Evolutionary conservation across 2,329 filamentous ascomycete species (phyloP).

Genomic region (Coniella vitis): DNA sequence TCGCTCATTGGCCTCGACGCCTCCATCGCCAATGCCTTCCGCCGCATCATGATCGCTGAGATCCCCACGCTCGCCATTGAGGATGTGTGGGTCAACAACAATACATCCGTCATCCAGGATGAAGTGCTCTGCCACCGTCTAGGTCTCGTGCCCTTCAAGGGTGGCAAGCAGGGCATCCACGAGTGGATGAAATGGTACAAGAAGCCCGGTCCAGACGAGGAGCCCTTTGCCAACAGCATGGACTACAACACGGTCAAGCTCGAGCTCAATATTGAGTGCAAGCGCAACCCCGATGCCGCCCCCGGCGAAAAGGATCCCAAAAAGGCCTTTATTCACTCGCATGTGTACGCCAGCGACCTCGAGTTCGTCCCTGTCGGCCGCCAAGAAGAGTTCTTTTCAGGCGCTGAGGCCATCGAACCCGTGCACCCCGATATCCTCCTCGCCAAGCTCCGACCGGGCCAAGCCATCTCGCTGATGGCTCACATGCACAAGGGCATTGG

Average conservation of each 20-base stretch:
- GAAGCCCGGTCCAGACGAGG: constrained; percentile 59
- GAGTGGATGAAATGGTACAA: constrained; percentile 77
- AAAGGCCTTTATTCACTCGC: constrained; percentile 79
- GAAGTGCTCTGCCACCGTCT: constrained; percentile 89
- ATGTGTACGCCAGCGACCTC: constrained; percentile 74
- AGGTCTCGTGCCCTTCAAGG: constrained; percentile 84
- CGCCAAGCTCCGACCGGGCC: constrained; percentile 86
- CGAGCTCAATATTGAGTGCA: constrained; percentile 71
- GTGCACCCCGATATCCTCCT: constrained; percentile 90
- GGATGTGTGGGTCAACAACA: constrained; percentile 87
- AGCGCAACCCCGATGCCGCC: constrained; percentile 65
- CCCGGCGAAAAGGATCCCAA: constrained; percentile 71
- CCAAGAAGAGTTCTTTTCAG: constrained; percentile 63
- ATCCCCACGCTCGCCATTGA: constrained; percentile 93
- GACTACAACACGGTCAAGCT: constrained; percentile 88
- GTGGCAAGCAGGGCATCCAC: constrained; percentile 65
- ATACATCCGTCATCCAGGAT: constrained; percentile 96
- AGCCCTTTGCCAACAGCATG: constrained; percentile 50
- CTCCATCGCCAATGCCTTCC: constrained; percentile 92
- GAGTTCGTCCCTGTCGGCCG: constrained; percentile 69
- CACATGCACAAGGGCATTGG: constrained; percentile 95
- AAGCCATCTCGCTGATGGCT: constrained; percentile 78
- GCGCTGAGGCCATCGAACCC: constrained; percentile 61
- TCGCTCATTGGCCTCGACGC: constrained; percentile 89
- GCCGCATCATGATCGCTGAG: constrained; percentile 90